These are phyloP conservation scores for Calonectria ilicicola DNA, from an alignment of 2,329 filamentous ascomycete species.

Conservation along the genomic window DNA sequence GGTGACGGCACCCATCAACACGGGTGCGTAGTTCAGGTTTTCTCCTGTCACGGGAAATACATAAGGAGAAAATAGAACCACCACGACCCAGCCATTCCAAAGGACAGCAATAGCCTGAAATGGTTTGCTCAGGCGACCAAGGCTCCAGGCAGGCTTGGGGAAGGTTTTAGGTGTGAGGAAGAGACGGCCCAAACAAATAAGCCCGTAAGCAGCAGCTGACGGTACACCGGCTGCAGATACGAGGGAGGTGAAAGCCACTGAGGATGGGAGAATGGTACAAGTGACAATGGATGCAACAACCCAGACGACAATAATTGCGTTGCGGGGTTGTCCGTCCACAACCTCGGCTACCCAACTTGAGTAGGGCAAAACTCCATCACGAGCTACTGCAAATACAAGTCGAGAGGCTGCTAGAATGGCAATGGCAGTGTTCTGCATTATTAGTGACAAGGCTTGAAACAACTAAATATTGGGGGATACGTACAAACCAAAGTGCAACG, in stretches of 20 bases:
- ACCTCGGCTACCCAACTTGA: constrained; percentile 69
- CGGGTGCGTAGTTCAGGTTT: constrained; percentile 62
- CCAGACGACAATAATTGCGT: constrained; percentile 71
- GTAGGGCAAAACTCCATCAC: constrained; percentile 70
- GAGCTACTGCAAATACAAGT: constrained; percentile 72
- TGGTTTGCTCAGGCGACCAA: constrained; percentile 57
- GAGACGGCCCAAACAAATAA: constrained; percentile 62
- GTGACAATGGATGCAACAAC: constrained; percentile 64
- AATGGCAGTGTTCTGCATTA: constrained; percentile 65
- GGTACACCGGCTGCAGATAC: constrained; percentile 65
- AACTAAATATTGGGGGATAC: constrained; percentile 30
- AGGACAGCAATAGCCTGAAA: constrained; percentile 60
- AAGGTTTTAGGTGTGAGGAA: constrained; percentile 61
- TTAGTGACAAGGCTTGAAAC: not conserved
- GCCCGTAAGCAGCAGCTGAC: constrained; percentile 63
- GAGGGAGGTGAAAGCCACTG: constrained; percentile 65
- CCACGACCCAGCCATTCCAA: constrained; percentile 64
- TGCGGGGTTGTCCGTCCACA: constrained; percentile 66
- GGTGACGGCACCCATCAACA: constrained; percentile 63
- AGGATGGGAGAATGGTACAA: constrained; percentile 69
- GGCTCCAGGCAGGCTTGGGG: constrained; percentile 59
- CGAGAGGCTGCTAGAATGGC: constrained; percentile 70
- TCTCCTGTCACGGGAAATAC: constrained; percentile 56
- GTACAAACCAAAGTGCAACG: constrained; percentile 61
- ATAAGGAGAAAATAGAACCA: constrained; percentile 60